These are phyloP conservation scores for Saccharum spontaneum DNA, from an alignment of 176 grass and related monocot genomes.

Conservation along the genomic window DNA sequence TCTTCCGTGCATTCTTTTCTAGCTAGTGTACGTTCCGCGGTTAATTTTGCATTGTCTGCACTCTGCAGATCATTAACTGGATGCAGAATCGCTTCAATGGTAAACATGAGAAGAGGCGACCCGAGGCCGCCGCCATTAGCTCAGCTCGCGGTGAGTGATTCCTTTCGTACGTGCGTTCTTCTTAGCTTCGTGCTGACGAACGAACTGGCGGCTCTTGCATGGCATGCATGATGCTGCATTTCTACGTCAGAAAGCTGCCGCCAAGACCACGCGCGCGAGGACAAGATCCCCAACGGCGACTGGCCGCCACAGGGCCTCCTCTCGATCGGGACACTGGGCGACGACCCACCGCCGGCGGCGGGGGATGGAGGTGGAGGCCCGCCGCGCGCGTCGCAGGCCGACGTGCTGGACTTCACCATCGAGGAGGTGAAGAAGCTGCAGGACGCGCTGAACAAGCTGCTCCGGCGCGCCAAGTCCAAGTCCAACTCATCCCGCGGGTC, in stretches of 20 bases:
- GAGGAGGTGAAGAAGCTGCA: slow-evolving; percentile 92
- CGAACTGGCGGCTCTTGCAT: neutral
- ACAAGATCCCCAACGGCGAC: slow-evolving; percentile 24
- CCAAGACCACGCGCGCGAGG: slow-evolving; percentile 40
- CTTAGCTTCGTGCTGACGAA: neutral
- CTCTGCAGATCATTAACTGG: slow-evolving; percentile 75
- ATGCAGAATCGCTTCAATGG: slow-evolving; percentile 66
- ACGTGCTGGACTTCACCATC: slow-evolving; percentile 74
- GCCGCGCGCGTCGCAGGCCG: slow-evolving; percentile 24
- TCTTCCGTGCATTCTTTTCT: neutral
- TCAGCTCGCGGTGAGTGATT: slow-evolving; percentile 23
- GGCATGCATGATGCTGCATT: neutral
- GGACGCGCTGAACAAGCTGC: slow-evolving; percentile 77
- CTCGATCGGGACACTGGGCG: slow-evolving; percentile 85
- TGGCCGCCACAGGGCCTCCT: slow-evolving; percentile 48
- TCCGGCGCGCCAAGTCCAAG: slow-evolving; percentile 66
- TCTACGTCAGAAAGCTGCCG: slow-evolving; percentile 21
- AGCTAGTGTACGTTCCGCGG: neutral
- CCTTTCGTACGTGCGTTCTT: neutral
- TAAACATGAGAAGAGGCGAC: slow-evolving; percentile 65
- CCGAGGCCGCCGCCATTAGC: neutral
- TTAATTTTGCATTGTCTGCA: neutral
- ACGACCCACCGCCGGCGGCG: slow-evolving; percentile 30
- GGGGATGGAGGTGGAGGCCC: neutral
- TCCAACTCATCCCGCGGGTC: slow-evolving; percentile 31